Evolutionary conservation across 148 eudicot species (phyloP).

Genomic region (Selenicereus undatus): DNA sequence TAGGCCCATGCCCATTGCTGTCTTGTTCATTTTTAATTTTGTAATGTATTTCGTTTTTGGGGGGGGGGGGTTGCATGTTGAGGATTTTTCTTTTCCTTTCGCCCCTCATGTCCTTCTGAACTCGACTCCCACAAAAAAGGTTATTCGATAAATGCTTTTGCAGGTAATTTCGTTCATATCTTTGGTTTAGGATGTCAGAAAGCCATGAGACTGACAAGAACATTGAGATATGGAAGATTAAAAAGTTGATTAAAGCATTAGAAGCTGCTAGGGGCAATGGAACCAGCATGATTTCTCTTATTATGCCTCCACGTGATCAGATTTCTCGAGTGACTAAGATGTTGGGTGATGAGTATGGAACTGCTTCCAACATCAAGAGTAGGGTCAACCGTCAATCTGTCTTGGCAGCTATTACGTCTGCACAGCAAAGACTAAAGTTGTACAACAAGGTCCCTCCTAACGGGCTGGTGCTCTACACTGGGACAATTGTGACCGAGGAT

Average conservation of each 20-base stretch:
- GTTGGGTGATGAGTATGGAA: constrained; percentile 37
- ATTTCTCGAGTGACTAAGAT: constrained; percentile 33
- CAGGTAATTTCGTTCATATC: constrained; percentile 5
- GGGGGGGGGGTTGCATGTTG: not conserved
- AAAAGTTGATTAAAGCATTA: constrained; percentile 31
- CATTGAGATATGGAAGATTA: constrained; percentile 36
- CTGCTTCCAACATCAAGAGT: constrained; percentile 37
- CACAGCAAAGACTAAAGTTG: constrained; percentile 32
- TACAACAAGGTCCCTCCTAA: constrained; percentile 37
- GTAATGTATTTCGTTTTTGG: not conserved
- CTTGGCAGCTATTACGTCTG: constrained; percentile 34
- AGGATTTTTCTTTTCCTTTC: not conserved
- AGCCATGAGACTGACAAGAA: constrained; percentile 33
- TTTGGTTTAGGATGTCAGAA: constrained; percentile 24
- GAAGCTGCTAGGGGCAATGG: constrained; percentile 39
- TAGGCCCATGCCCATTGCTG: not conserved
- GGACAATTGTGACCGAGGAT: constrained; percentile 33
- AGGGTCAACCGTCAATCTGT: constrained; percentile 37
- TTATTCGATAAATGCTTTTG: not conserved
- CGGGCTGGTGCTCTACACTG: constrained; percentile 34
- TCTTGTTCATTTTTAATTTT: not conserved
- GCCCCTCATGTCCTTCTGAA: not conserved
- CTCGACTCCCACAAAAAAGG: not conserved
- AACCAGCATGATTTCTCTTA: constrained; percentile 36
- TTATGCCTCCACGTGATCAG: constrained; percentile 38